These are phyloP conservation scores for Taphrina pruni DNA, from an alignment of 1,139 yeast genomes.

Conservation along the genomic window DNA sequence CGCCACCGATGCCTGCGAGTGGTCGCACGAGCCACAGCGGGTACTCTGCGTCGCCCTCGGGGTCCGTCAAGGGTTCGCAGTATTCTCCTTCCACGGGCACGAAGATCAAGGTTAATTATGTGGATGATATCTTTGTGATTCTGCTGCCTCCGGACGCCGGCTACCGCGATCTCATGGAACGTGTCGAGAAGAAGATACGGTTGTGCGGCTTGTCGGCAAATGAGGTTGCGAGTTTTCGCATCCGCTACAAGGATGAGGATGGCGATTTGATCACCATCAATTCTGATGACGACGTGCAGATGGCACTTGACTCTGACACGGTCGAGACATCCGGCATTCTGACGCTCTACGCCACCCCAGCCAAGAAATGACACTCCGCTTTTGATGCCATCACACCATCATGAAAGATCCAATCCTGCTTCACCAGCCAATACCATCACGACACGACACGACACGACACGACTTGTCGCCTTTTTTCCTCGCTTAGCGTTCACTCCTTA, in stretches of 20 bases:
- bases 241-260: conserved; percentile 91
- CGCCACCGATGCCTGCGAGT: conserved; percentile 30
- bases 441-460: too few species aligned
- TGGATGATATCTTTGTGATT: conserved; percentile 56
- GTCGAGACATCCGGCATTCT: conserved; percentile 2
- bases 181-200: conserved; percentile 58
- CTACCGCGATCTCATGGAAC: conserved; percentile 58
- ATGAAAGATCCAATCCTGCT: too few species aligned
- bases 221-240: conserved; percentile 56
- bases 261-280: conserved; percentile 90
- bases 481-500: background rate
- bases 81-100: conserved; percentile 48
- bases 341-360: conserved; percentile 15
- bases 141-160: conserved; percentile 57
- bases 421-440: too few species aligned
- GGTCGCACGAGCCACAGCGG: conserved; percentile 15
- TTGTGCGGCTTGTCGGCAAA: conserved; percentile 55
- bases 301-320: conserved; percentile 53
- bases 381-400: background rate
- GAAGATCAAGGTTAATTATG: conserved; percentile 58
- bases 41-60: conserved; percentile 4
- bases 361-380: background rate
- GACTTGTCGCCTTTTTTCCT: too few species aligned
- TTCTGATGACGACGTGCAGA: conserved; percentile 71
- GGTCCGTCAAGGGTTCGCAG: conserved; percentile 14